These are phyloP conservation scores for Lagenaria siceraria DNA, from an alignment of 306 rosid species.

Conservation along the genomic window DNA sequence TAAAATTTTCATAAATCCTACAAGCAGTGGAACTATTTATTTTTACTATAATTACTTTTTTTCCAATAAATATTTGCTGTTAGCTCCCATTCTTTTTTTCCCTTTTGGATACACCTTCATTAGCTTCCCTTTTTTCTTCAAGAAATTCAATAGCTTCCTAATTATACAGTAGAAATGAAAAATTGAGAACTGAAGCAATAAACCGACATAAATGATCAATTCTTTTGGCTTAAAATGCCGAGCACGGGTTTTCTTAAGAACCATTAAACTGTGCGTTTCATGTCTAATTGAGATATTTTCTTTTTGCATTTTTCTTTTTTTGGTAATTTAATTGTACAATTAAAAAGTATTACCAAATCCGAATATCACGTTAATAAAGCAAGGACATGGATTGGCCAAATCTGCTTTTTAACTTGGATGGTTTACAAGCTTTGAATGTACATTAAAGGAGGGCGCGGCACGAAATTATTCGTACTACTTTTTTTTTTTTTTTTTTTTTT, in stretches of 20 bases:
- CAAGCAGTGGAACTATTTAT: too few species aligned
- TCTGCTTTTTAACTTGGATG: background rate
- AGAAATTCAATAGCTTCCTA: background rate
- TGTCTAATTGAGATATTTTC: background rate
- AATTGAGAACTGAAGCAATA: background rate
- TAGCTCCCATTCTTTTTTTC: background rate
- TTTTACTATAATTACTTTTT: too few species aligned
- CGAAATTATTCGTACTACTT: background rate
- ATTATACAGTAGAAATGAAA: background rate
- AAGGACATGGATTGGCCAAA: background rate
- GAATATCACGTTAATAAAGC: conserved; percentile 1
- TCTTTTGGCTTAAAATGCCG: background rate
- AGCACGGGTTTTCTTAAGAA: background rate
- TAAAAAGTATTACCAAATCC: background rate
- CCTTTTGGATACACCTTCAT: background rate
- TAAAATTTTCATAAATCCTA: too few species aligned
- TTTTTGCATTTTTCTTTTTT: background rate
- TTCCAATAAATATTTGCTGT: too few species aligned
- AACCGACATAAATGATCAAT: background rate
- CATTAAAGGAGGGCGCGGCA: background rate
- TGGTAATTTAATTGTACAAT: background rate
- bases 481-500: background rate
- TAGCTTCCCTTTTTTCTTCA: background rate
- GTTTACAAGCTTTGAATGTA: conserved; percentile 4
- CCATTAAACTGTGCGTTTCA: conserved; percentile 1